Conservation (phyloP, 2,329 filamentous ascomycete species). For the Dactylellina cionopaga region DNA sequence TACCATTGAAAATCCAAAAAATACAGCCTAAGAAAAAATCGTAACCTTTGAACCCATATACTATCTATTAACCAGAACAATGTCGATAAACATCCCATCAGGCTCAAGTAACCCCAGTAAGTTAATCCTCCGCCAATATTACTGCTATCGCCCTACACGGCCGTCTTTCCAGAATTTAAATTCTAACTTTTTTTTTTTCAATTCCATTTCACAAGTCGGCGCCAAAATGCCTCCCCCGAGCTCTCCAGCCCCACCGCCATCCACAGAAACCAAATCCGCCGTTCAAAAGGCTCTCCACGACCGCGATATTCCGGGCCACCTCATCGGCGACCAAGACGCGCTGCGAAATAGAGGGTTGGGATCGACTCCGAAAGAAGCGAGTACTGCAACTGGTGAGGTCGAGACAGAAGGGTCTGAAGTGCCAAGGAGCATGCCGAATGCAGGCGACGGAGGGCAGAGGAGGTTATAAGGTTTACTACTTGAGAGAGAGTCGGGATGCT, state of each 20-base stretch:
- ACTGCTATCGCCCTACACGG: too few relatives aligned
- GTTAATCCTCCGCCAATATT: background rate
- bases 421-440: background rate
- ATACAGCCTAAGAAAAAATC: too few relatives aligned
- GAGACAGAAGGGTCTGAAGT: background rate
- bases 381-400: background rate
- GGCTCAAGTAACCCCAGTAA: constrained; percentile 45
- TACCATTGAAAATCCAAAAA: too few relatives aligned
- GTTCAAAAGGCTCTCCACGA: constrained; percentile 25
- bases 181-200: background rate
- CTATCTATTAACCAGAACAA: background rate
- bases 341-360: background rate
- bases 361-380: background rate
- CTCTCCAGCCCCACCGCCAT: constrained; percentile 13
- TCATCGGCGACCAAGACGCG: constrained; percentile 9
- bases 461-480: too few relatives aligned
- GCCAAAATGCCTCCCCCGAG: constrained; percentile 32
- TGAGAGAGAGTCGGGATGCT: too few relatives aligned
- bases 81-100: constrained; percentile 43
- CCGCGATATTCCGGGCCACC: constrained; percentile 14
- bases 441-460: background rate
- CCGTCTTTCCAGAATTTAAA: too few relatives aligned
- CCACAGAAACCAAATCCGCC: constrained; percentile 21
- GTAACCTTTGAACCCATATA: too few relatives aligned
- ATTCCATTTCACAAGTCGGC: constrained; percentile 22